Conservation (phyloP, 2,329 filamentous ascomycete genomes). For the Monilinia vaccinii-corymbosi region DNA sequence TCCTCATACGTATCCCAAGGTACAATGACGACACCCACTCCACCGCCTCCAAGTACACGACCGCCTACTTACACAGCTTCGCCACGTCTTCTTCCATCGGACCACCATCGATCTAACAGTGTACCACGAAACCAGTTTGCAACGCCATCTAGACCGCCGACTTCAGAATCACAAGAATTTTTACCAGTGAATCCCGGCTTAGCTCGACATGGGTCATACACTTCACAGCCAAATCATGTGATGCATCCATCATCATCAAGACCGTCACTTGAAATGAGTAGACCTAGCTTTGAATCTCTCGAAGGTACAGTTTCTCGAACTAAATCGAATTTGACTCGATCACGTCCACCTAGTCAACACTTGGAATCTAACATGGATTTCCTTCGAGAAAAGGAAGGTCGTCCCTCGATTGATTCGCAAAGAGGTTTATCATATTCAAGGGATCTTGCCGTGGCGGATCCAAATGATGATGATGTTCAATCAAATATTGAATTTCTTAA, state of each 20-base stretch:
- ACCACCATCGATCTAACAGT: constrained; percentile 44
- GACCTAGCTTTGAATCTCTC: constrained; percentile 55
- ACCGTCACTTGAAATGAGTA: constrained; percentile 61
- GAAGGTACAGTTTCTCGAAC: constrained; percentile 49
- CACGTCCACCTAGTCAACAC: constrained; percentile 73
- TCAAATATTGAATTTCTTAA: constrained; percentile 80
- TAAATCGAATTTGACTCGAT: constrained; percentile 55
- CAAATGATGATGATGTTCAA: constrained; percentile 43
- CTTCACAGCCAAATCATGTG: constrained; percentile 29
- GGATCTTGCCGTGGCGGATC: constrained; percentile 28
- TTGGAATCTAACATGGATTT: constrained; percentile 77
- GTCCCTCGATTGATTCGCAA: constrained; percentile 25
- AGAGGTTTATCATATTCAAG: constrained; percentile 24
- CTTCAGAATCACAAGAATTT: constrained; percentile 20
- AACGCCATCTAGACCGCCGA: constrained; percentile 12
- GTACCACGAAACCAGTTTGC: constrained; percentile 31
- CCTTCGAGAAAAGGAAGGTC: constrained; percentile 62
- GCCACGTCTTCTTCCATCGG: constrained; percentile 20
- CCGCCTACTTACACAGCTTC: constrained; percentile 17
- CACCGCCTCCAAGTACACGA: constrained; percentile 27
- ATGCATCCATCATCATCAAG: constrained; percentile 44
- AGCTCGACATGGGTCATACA: constrained; percentile 28
- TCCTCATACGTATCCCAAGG: constrained; percentile 52
- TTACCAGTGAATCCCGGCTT: constrained; percentile 16
- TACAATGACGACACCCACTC: constrained; percentile 65